These are phyloP conservation scores for Poronia punctata DNA, from an alignment of 495 filamentous ascomycete genomes.

Conservation along the genomic window DNA sequence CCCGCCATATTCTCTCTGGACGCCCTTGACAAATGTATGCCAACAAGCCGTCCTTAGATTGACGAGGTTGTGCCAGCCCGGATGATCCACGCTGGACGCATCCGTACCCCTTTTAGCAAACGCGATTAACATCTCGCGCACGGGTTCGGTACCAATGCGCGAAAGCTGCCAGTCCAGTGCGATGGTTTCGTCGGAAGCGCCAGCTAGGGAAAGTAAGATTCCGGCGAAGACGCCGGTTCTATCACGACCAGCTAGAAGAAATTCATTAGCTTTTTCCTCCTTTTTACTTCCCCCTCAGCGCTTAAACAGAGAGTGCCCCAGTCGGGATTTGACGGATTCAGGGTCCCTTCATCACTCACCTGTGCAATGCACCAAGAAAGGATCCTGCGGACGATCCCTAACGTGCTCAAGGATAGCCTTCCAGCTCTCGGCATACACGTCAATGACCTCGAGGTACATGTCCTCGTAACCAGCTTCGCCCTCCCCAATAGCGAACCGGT, in stretches of 20 bases:
- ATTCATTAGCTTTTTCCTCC: too few species aligned
- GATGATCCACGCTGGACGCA: conserved; percentile 21
- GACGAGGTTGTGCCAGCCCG: conserved; percentile 37
- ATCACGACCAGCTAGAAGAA: conserved; percentile 49
- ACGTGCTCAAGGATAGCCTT: conserved; percentile 32
- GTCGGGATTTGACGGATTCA: too few species aligned
- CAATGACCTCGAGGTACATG: conserved; percentile 38
- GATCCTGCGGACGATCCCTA: conserved; percentile 24
- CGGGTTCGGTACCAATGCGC: conserved; percentile 40
- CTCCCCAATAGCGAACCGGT: conserved; percentile 30
- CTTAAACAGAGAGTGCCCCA: background rate
- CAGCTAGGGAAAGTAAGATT: conserved; percentile 49
- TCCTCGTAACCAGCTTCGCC: conserved; percentile 33
- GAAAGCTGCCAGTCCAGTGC: conserved; percentile 46
- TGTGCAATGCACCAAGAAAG: conserved; percentile 43
- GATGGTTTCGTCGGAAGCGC: conserved; percentile 37
- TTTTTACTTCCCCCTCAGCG: too few species aligned
- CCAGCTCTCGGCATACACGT: conserved; percentile 28
- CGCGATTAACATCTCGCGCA: conserved; percentile 32
- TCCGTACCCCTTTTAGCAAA: conserved; percentile 29
- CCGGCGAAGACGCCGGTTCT: conserved; percentile 57
- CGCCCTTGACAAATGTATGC: conserved; percentile 31
- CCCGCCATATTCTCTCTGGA: conserved; percentile 32
- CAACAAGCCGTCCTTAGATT: conserved; percentile 29
- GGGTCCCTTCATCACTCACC: conserved; percentile 28